Evolutionary conservation across 768 basidiomycete species (phyloP).

Genomic region (Serendipita sp.): DNA sequence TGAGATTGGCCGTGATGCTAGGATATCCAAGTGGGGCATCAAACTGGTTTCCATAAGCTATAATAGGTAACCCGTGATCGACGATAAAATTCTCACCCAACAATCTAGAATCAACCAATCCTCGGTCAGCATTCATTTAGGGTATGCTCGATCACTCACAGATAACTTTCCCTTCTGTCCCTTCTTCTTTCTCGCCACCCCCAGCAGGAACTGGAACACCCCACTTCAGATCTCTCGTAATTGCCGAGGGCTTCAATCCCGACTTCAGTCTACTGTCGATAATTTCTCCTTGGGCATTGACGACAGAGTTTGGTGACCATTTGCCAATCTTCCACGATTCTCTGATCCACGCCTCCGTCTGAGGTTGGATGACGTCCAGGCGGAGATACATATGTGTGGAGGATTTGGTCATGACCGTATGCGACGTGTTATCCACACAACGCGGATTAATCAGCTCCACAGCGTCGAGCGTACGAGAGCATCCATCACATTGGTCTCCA

Average conservation of each 20-base stretch:
- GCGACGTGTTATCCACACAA: constrained; percentile 71
- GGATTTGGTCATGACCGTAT: constrained; percentile 54
- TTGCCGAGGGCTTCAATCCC: constrained; percentile 74
- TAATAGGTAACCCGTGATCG: background rate
- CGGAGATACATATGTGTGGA: constrained; percentile 87
- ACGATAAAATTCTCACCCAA: background rate
- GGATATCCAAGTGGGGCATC: constrained; percentile 95
- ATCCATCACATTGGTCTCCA: constrained; percentile 95
- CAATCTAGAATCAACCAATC: background rate
- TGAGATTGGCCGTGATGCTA: constrained; percentile 93
- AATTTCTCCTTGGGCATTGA: constrained; percentile 74
- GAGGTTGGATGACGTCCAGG: constrained; percentile 67
- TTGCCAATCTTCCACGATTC: constrained; percentile 60
- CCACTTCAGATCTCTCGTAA: constrained; percentile 92
- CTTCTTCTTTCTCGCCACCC: constrained; percentile 56
- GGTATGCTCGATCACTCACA: constrained; percentile 39
- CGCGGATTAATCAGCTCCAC: constrained; percentile 89
- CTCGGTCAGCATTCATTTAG: background rate
- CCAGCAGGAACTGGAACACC: constrained; percentile 78
- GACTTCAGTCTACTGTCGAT: constrained; percentile 76
- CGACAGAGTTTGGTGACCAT: constrained; percentile 87
- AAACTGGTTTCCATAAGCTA: constrained; percentile 36
- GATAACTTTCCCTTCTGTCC: constrained; percentile 87
- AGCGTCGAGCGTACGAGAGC: constrained; percentile 82
- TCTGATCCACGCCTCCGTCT: constrained; percentile 78